A percentile compares a stretch with the other conserved stretches of the same genome.
Evolutionary conservation across 495 filamentous ascomycete species (phyloP).

Genomic region (Trichoderma erinaceum): DNA sequence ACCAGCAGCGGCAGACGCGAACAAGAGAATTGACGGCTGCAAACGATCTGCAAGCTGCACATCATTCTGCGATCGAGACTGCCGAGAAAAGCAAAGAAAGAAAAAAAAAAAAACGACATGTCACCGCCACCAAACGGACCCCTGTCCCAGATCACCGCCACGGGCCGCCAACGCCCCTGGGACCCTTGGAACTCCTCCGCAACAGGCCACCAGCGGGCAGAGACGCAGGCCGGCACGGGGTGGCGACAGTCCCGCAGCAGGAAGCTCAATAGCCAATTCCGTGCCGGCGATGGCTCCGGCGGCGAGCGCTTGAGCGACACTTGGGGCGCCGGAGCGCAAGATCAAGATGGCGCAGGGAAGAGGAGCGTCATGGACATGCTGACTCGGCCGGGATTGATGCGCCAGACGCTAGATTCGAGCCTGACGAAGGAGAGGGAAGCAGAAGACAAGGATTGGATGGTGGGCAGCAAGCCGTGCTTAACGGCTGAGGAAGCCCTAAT

Average conservation of each 20-base stretch:
- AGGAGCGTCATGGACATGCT: slow-evolving; percentile 45
- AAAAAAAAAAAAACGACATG: slow-evolving; percentile 20
- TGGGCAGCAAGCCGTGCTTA: not conserved
- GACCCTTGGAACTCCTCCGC: slow-evolving; percentile 78
- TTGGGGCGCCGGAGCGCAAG: slow-evolving; percentile 49
- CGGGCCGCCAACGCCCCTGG: slow-evolving; percentile 51
- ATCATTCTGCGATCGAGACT: not conserved
- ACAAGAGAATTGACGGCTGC: no score
- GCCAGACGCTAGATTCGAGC: slow-evolving; percentile 13
- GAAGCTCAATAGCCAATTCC: slow-evolving; percentile 66
- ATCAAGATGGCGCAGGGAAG: slow-evolving; percentile 34
- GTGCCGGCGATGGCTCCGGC: slow-evolving; percentile 37
- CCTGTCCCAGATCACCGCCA: slow-evolving; percentile 18
- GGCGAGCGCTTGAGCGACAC: slow-evolving; percentile 52
- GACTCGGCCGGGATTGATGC: slow-evolving; percentile 38
- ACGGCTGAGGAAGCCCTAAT: slow-evolving; percentile 29
- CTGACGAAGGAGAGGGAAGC: not conserved
- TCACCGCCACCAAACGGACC: slow-evolving; percentile 24
- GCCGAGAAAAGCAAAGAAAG: not conserved
- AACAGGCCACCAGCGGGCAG: slow-evolving; percentile 73
- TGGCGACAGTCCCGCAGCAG: slow-evolving; percentile 64
- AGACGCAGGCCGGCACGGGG: slow-evolving; percentile 51
- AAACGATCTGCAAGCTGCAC: not conserved
- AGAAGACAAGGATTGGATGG: not conserved
- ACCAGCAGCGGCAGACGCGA: no score